Evolutionary conservation across 352 stramenopile species (phyloP).

Genomic region (Detonula confervacea): DNA sequence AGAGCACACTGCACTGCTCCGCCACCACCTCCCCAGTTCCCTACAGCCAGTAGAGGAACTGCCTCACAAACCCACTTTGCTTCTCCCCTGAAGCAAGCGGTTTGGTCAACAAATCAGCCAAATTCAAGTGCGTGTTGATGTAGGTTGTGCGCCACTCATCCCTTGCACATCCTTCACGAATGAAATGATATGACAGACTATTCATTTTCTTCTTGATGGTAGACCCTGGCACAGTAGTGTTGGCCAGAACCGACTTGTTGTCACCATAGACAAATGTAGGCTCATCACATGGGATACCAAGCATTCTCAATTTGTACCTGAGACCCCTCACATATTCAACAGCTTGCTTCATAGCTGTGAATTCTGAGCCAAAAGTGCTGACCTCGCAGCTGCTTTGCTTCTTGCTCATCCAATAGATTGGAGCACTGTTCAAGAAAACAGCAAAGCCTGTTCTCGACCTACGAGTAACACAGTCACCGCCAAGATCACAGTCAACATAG

Average conservation of each 20-base stretch:
- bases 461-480: conserved; percentile 16
- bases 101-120: conserved; percentile 1
- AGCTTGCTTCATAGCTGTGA: conserved; percentile 22
- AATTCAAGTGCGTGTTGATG: conserved; percentile 25
- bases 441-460: conserved; percentile 30
- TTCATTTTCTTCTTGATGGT: conserved; percentile 15
- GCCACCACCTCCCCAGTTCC: too few species aligned
- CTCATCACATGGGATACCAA: conserved; percentile 26
- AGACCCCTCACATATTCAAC: conserved; percentile 34
- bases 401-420: conserved; percentile 33
- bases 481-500: conserved; percentile 40
- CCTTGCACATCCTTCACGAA: conserved; percentile 9
- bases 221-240: background rate
- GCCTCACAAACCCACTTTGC: background rate
- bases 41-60: conserved; percentile 2
- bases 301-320: conserved; percentile 54
- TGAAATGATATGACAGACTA: too few species aligned
- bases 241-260: conserved; percentile 40
- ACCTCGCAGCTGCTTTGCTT: conserved; percentile 31
- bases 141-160: conserved; percentile 37
- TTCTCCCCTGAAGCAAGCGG: conserved; percentile 5
- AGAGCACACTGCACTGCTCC: too few species aligned
- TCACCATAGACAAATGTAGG: conserved; percentile 40
- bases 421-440: conserved; percentile 24
- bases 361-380: conserved; percentile 25